Conservation (phyloP, 441 rosid genomes). For the Manihot esculenta region DNA sequence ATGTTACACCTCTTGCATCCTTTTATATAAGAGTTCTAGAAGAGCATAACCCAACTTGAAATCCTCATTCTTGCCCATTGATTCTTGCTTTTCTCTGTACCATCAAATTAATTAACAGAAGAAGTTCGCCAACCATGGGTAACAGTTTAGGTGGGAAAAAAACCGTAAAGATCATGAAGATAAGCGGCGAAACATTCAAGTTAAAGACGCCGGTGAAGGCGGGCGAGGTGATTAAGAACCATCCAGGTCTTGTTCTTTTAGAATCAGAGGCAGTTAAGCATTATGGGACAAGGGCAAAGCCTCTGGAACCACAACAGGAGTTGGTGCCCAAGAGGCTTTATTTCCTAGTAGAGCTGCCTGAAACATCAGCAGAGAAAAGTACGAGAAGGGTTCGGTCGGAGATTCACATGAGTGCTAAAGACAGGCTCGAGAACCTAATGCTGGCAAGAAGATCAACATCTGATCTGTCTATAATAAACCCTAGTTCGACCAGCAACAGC, state of each 20-base stretch:
- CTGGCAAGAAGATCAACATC: slow-evolving; percentile 74
- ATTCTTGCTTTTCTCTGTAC: not conserved
- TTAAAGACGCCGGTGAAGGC: slow-evolving; percentile 81
- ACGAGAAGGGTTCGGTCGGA: slow-evolving; percentile 80
- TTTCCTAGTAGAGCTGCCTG: slow-evolving; percentile 74
- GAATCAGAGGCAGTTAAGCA: slow-evolving; percentile 88
- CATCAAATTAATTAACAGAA: not conserved
- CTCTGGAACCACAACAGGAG: slow-evolving; percentile 49
- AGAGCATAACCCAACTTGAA: not conserved
- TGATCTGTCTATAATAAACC: slow-evolving; percentile 58
- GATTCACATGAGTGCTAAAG: slow-evolving; percentile 75
- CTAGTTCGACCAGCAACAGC: not conserved
- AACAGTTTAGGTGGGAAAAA: slow-evolving; percentile 68
- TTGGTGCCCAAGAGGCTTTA: slow-evolving; percentile 72
- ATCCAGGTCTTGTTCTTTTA: slow-evolving; percentile 67
- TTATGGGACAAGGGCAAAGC: slow-evolving; percentile 74
- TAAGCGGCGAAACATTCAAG: slow-evolving; percentile 76
- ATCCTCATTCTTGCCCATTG: not conserved
- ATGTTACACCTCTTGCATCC: slow-evolving; percentile 21
- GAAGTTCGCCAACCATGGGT: slow-evolving; percentile 46
- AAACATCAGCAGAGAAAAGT: slow-evolving; percentile 32
- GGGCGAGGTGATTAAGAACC: slow-evolving; percentile 53
- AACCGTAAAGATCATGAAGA: slow-evolving; percentile 72
- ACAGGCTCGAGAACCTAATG: slow-evolving; percentile 79
- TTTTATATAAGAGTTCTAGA: too few relatives aligned